These are phyloP conservation scores for Eucalyptus pauciflora DNA, from an alignment of 345 rosid species.

Conservation along the genomic window DNA sequence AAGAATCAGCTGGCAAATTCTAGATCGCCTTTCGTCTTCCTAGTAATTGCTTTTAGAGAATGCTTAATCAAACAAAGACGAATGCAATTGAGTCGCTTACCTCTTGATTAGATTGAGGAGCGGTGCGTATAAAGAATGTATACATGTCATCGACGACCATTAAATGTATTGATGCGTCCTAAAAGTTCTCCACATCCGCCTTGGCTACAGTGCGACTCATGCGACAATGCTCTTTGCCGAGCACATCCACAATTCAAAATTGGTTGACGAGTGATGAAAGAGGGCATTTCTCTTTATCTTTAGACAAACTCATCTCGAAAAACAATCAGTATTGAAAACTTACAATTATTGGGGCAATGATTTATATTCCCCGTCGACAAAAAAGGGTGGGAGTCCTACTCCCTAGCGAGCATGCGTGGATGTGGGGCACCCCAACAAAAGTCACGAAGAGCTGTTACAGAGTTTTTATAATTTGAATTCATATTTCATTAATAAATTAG, in stretches of 20 bases:
- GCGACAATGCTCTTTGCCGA: background rate
- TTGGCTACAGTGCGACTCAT: background rate
- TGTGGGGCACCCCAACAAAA: background rate
- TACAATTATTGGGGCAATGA: accelerated
- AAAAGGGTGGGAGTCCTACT: accelerated
- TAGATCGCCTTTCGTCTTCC: background rate
- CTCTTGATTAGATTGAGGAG: background rate
- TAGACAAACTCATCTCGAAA: background rate
- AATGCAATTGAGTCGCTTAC: background rate
- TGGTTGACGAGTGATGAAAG: accelerated
- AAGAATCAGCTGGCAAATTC: background rate
- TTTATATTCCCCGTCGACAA: accelerated
- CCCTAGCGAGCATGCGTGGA: accelerated
- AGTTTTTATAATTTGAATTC: too few species aligned
- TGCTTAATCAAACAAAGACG: background rate
- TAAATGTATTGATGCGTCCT: background rate
- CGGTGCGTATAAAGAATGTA: background rate
- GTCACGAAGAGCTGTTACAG: accelerated
- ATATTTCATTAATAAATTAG: too few species aligned
- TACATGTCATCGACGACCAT: accelerated
- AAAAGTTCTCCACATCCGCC: background rate
- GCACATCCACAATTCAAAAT: background rate
- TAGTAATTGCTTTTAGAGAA: background rate
- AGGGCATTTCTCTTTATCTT: background rate
- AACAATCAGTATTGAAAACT: too few species aligned